Evolutionary conservation across 208 protist species (phyloP).

Genomic region (Leishmania guyanensis): DNA sequence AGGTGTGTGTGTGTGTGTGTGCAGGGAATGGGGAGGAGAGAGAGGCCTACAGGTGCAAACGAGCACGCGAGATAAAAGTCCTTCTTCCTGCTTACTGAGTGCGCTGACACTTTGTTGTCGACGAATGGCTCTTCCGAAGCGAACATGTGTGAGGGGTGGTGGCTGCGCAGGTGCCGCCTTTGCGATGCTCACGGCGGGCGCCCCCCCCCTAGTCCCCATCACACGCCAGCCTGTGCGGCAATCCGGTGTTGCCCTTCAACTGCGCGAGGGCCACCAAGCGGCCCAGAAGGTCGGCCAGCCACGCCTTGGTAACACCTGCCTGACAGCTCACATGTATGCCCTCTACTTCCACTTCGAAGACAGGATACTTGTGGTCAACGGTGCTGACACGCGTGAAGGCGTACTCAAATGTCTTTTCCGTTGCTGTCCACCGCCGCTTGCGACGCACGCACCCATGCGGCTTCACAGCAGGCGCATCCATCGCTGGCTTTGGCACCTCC

Average conservation of each 20-base stretch:
- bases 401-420: slow-evolving; percentile 54
- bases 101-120: background rate
- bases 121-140: background rate
- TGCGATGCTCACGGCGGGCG: background rate
- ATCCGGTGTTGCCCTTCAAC: slow-evolving; percentile 36
- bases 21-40: background rate
- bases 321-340: slow-evolving; percentile 36
- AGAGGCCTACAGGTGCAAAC: background rate
- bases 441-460: slow-evolving; percentile 39
- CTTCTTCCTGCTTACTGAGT: background rate
- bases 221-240: background rate
- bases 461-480: slow-evolving; percentile 21
- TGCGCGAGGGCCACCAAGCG: slow-evolving; percentile 38
- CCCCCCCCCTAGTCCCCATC: background rate
- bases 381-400: slow-evolving; percentile 60
- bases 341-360: slow-evolving; percentile 82
- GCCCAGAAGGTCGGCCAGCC: slow-evolving; percentile 49
- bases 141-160: background rate
- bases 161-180: background rate
- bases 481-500: slow-evolving; percentile 24
- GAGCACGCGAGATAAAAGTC: background rate
- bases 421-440: slow-evolving; percentile 59
- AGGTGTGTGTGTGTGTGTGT: too few relatives aligned
- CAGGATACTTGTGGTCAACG: slow-evolving; percentile 5
- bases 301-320: slow-evolving; percentile 48